Conservation (phyloP, 2,329 filamentous ascomycete species). For the Fusarium hostae region DNA sequence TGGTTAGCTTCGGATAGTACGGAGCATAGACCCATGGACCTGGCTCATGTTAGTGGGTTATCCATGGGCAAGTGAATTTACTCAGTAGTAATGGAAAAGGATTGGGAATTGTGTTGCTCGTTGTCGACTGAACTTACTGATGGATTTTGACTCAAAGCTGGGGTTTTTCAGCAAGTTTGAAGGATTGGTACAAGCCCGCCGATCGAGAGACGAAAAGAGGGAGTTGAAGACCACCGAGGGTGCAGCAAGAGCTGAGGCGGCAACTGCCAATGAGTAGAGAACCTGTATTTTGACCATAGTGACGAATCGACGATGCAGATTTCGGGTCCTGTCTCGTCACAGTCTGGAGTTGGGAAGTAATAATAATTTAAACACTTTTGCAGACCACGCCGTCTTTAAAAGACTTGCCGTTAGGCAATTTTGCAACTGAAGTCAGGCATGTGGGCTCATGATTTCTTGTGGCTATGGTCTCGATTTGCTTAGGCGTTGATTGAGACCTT, state of each 20-base stretch:
- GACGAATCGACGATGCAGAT: rapidly evolving
- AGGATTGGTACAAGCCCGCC: background rate
- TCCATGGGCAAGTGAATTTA: rapidly evolving
- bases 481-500: background rate
- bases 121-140: background rate
- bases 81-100: rapidly evolving
- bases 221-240: background rate
- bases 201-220: background rate
- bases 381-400: background rate
- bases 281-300: background rate
- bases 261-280: background rate
- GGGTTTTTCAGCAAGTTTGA: background rate
- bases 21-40: background rate
- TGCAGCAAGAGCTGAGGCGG: background rate
- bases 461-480: background rate
- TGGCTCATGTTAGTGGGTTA: background rate
- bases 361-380: background rate
- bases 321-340: rapidly evolving
- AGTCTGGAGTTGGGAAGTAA: background rate
- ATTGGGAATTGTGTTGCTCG: rapidly evolving
- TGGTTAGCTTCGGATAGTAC: background rate
- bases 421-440: background rate
- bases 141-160: background rate
- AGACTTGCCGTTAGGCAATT: background rate
- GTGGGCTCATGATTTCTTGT: background rate